A percentile compares a stretch with the other conserved stretches of the same genome.
Evolutionary conservation across 1,284 basidiomycete genomes (phyloP).

Genomic region (Fomitiporia mediterranea): DNA sequence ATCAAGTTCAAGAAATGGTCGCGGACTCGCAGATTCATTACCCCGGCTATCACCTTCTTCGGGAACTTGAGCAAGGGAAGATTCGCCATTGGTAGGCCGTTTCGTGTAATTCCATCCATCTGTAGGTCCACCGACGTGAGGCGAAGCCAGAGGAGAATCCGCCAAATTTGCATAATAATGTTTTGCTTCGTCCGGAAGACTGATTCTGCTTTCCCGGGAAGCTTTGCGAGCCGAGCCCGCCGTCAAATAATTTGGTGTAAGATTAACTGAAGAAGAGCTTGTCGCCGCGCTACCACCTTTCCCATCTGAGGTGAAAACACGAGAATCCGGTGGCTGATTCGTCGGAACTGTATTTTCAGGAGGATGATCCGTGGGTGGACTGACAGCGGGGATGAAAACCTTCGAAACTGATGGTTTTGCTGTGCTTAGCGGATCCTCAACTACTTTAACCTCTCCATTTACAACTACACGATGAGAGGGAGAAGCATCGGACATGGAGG

Average conservation of each 20-base stretch:
- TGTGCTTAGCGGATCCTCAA: slow-evolving; percentile 11
- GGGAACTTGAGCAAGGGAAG: slow-evolving; percentile 11
- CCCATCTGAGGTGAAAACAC: not conserved
- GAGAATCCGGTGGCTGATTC: not conserved
- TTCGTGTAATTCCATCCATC: slow-evolving; percentile 8
- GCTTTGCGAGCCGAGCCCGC: slow-evolving; percentile 23
- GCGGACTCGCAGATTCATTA: slow-evolving; percentile 18
- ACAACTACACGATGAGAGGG: slow-evolving; percentile 25
- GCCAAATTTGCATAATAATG: slow-evolving; percentile 63
- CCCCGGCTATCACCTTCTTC: slow-evolving; percentile 14
- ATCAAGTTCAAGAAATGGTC: slow-evolving; percentile 20
- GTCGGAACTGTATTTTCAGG: not conserved
- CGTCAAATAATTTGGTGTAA: slow-evolving; percentile 16
- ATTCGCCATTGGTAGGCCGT: slow-evolving; percentile 16
- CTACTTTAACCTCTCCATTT: slow-evolving; percentile 9
- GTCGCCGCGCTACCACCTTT: not conserved
- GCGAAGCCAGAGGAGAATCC: slow-evolving; percentile 58
- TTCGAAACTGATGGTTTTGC: slow-evolving; percentile 14
- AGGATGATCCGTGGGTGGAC: slow-evolving; percentile 1
- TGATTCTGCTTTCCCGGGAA: slow-evolving; percentile 56
- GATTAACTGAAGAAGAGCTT: slow-evolving; percentile 14
- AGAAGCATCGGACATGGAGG: slow-evolving; percentile 27
- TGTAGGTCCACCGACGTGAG: slow-evolving; percentile 27
- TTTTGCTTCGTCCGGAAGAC: slow-evolving; percentile 68
- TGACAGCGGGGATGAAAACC: slow-evolving; percentile 11